Evolutionary conservation across 1,139 yeast species (phyloP), one percentile per base, ranked within the genome.

Genomic region (Zygosaccharomyces pseudobailii): DNA sequence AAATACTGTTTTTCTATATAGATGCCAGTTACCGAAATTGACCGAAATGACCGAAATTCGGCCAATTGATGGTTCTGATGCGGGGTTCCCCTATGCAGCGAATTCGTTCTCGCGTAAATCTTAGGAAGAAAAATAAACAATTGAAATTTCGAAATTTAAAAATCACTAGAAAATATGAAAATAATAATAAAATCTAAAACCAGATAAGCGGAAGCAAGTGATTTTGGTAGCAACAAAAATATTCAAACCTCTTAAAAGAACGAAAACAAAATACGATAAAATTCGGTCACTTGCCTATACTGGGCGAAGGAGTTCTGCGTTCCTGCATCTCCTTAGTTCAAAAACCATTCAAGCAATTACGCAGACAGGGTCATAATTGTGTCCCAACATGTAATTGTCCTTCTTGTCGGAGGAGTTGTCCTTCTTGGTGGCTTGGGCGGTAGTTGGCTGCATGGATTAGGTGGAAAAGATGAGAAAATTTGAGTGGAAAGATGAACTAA

Each of bases 311-410:
- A 13, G n/a, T 13, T 28, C n/a, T 10, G 31, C n/a, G n/a, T 10
- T 6, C n/a, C 31, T 5, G n/a, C 31, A 10, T 5, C 31, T 13
- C 17, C 17, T 13, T 13, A 24, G 6, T 6, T 24, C 27, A 24
- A 24, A 13, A 34, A 24, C 28, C 25, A 13, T 24, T 47, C 52
- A 61, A 31, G 57, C 60, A 28, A 62, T 58, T 23, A 61, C 60
- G 48, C 66, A 62, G 31, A 54, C 61, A 40, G 64, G 64, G 40
- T 53, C 57, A 56, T 61, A 58, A 47, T 49, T 57, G 34, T 50
- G 46, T 21, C 65, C 65, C 39, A 57, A 49, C 46, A 57, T 54
- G 51, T 59, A 61, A 54, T 62, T 60, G 50, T 62, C 66, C 44
- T 59, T 61, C 56, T 60, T 60, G 46, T 62, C 66, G 31, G 62